Conservation (phyloP, 441 rosid genomes). For the Theobroma grandiflorum region DNA sequence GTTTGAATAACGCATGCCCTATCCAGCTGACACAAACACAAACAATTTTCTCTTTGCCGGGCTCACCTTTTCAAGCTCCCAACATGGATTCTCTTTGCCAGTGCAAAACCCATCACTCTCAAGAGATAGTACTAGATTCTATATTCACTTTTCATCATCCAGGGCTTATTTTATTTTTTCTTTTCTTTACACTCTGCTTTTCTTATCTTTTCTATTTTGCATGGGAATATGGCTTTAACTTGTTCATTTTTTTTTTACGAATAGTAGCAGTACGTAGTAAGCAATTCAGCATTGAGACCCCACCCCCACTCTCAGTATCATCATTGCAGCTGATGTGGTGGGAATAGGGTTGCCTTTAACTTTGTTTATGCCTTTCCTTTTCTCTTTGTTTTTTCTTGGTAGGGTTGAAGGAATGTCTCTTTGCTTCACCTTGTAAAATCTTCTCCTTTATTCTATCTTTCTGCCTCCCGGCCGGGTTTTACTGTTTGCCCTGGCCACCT, state of each 20-base stretch:
- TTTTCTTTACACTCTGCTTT: not conserved
- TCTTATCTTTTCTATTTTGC: slow-evolving; percentile 34
- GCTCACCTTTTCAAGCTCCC: slow-evolving; percentile 56
- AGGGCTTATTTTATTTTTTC: not conserved
- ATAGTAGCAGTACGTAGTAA: not conserved
- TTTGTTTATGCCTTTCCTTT: slow-evolving; percentile 12
- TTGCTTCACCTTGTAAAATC: slow-evolving; percentile 37
- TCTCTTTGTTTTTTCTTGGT: slow-evolving; percentile 22
- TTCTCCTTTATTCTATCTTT: not conserved
- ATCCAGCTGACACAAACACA: slow-evolving; percentile 42
- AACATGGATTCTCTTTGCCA: slow-evolving; percentile 60
- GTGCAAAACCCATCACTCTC: slow-evolving; percentile 53
- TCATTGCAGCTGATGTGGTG: slow-evolving; percentile 54
- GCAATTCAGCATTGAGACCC: slow-evolving; percentile 30
- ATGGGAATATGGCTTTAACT: slow-evolving; percentile 41
- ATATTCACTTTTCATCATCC: slow-evolving; percentile 20
- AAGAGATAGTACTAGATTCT: slow-evolving; percentile 60
- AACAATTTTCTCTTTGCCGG: slow-evolving; percentile 21
- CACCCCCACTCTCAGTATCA: slow-evolving; percentile 45
- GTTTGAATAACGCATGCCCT: slow-evolving; percentile 50
- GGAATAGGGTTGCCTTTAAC: slow-evolving; percentile 34
- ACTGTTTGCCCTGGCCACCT: no score
- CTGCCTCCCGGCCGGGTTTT: not conserved
- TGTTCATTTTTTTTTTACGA: not conserved
- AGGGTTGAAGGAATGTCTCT: slow-evolving; percentile 50